phyloP scores from a whole-genome alignment of 495 filamentous ascomycete genomes.

The Tirmania nivea region DNA sequence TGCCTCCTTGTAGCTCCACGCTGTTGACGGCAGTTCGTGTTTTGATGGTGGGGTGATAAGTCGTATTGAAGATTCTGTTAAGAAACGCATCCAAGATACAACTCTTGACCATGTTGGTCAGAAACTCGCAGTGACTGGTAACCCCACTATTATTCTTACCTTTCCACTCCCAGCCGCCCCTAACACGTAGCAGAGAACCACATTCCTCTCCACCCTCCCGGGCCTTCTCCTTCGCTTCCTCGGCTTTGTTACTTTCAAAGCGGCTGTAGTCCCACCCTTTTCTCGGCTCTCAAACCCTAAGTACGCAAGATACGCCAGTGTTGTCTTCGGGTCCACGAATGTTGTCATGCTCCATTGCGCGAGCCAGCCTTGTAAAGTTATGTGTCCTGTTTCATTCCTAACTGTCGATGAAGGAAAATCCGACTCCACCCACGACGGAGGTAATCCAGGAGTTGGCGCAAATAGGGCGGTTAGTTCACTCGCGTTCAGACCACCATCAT shows the following conservation, averaged over 20 bases:
- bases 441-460: constrained; percentile 78
- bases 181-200: constrained; percentile 88
- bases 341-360: constrained; percentile 99
- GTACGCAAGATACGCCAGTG: constrained; percentile 84
- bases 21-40: constrained; percentile 85
- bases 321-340: constrained; percentile 84
- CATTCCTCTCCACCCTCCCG: constrained; percentile 74
- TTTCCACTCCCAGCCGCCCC: constrained; percentile 70
- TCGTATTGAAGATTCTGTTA: constrained; percentile 59
- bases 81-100: constrained; percentile 78
- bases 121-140: background rate
- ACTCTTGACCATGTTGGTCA: constrained; percentile 1
- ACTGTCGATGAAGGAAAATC: constrained; percentile 84
- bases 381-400: constrained; percentile 80
- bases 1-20: constrained; percentile 84
- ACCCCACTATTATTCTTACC: constrained; percentile 23
- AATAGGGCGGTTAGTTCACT: constrained; percentile 68
- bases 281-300: constrained; percentile 57
- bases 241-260: constrained; percentile 76
- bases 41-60: constrained; percentile 89
- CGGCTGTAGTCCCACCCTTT: constrained; percentile 37
- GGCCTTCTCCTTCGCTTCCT: constrained; percentile 63
- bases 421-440: constrained; percentile 62
- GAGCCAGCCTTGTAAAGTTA: constrained; percentile 92
- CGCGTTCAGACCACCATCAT: constrained; percentile 80